Evolutionary conservation across 2,329 filamentous ascomycete genomes (phyloP).

Genomic region (Penicillium sp.): DNA sequence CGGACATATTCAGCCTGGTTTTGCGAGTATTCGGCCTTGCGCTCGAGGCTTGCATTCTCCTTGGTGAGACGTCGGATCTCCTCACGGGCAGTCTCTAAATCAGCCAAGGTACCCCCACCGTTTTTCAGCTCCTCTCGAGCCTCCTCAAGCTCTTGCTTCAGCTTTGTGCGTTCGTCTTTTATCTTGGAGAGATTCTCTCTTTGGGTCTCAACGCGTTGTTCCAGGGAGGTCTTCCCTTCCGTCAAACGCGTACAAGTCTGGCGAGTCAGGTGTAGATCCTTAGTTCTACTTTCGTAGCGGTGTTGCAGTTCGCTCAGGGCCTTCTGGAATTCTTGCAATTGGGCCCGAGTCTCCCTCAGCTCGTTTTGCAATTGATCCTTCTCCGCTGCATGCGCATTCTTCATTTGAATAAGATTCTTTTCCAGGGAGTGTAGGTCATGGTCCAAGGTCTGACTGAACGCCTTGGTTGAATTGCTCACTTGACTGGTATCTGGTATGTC

Average conservation of each 20-base stretch:
- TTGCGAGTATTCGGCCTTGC: slow-evolving; percentile 39
- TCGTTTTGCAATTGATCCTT: slow-evolving; percentile 29
- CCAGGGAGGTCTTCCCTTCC: slow-evolving; percentile 27
- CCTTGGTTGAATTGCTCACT: slow-evolving; percentile 33
- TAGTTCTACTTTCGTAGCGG: slow-evolving; percentile 43
- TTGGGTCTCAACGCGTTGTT: slow-evolving; percentile 34
- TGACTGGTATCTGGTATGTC: slow-evolving; percentile 37
- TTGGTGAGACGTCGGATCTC: slow-evolving; percentile 37
- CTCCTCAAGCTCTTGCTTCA: slow-evolving; percentile 39
- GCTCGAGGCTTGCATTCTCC: slow-evolving; percentile 34
- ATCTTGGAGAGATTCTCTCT: slow-evolving; percentile 38
- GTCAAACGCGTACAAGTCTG: slow-evolving; percentile 34
- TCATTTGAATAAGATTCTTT: slow-evolving; percentile 30
- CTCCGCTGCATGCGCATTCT: slow-evolving; percentile 29
- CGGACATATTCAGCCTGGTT: slow-evolving; percentile 46
- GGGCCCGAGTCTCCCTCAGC: slow-evolving; percentile 24
- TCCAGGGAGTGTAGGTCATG: slow-evolving; percentile 28
- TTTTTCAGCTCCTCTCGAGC: slow-evolving; percentile 39
- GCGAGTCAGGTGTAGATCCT: slow-evolving; percentile 36
- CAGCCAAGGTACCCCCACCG: slow-evolving; percentile 38
- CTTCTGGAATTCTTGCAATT: slow-evolving; percentile 32
- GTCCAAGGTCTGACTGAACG: slow-evolving; percentile 30
- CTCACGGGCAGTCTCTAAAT: slow-evolving; percentile 40
- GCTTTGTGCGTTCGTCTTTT: slow-evolving; percentile 38
- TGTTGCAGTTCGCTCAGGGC: slow-evolving; percentile 38